Percentiles rank a stretch among this genome's conserved stretches.
These are phyloP conservation scores for Candida tropicalis DNA, from an alignment of 1,139 yeast species.

Conservation along the genomic window DNA sequence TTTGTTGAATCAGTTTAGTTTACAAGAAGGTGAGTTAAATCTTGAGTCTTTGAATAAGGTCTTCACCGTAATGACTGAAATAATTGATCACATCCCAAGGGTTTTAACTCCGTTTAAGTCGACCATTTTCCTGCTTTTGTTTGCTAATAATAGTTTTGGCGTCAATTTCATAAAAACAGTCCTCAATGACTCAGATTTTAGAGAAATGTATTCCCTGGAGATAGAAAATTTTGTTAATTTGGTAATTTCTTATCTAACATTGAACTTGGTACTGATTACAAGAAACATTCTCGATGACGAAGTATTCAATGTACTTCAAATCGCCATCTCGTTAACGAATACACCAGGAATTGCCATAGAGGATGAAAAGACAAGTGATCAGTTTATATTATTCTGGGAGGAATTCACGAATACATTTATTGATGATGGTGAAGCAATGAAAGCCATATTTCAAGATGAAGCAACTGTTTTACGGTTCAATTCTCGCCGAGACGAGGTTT, in stretches of 20 bases:
- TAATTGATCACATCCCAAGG: constrained; percentile 48
- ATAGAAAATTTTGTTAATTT: constrained; percentile 53
- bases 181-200: constrained; percentile 22
- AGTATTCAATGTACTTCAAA: constrained; percentile 44
- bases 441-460: constrained; percentile 27
- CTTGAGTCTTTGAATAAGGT: constrained; percentile 31
- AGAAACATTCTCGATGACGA: constrained; percentile 44
- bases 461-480: constrained; percentile 20
- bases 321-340: constrained; percentile 59
- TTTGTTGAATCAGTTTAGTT: constrained; percentile 26
- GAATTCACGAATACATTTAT: constrained; percentile 65
- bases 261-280: constrained; percentile 53
- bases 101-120: constrained; percentile 36
- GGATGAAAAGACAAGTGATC: constrained; percentile 71
- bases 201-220: constrained; percentile 43
- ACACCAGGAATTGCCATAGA: constrained; percentile 62
- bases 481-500: constrained; percentile 35
- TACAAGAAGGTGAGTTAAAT: constrained; percentile 13
- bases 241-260: constrained; percentile 53
- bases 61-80: constrained; percentile 43
- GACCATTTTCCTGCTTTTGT: constrained; percentile 28
- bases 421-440: constrained; percentile 54
- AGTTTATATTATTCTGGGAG: constrained; percentile 79
- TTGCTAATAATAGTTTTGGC: constrained; percentile 45
- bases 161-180: constrained; percentile 28